Conservation (phyloP, 2,329 filamentous ascomycete genomes). For the Clarireedia paspali region DNA sequence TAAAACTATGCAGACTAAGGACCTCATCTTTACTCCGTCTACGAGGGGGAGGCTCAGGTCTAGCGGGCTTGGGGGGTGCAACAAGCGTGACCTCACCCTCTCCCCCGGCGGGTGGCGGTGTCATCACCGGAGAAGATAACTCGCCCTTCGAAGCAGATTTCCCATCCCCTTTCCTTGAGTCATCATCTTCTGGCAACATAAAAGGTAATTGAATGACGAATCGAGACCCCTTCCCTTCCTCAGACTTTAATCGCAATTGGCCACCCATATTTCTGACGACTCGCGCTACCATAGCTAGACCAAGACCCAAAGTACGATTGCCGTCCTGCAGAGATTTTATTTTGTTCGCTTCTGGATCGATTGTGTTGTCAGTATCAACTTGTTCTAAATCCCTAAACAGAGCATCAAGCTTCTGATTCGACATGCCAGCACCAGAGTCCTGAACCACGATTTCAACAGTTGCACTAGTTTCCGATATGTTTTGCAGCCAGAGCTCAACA, state of each 20-base stretch:
- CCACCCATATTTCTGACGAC: conserved; percentile 88
- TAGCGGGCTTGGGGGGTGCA: conserved; percentile 34
- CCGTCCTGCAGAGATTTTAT: conserved; percentile 23
- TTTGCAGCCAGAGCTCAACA: conserved; percentile 60
- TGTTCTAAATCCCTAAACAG: conserved; percentile 53
- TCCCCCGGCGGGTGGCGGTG: conserved; percentile 18
- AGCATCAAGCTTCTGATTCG: conserved; percentile 45
- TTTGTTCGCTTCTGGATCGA: conserved; percentile 25
- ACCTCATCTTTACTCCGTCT: conserved; percentile 20
- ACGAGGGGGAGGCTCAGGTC: conserved; percentile 9
- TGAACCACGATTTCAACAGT: conserved; percentile 67
- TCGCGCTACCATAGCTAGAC: conserved; percentile 79
- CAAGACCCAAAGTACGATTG: conserved; percentile 61
- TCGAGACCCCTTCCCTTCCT: conserved; percentile 71
- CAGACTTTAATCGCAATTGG: conserved; percentile 75
- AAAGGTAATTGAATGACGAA: conserved; percentile 79
- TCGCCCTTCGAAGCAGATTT: background rate
- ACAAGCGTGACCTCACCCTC: conserved; percentile 56
- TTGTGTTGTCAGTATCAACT: conserved; percentile 37
- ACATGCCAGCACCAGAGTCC: conserved; percentile 73
- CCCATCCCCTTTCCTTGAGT: background rate
- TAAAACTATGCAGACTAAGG: conserved; percentile 22
- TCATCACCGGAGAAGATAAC: conserved; percentile 1
- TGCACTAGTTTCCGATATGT: conserved; percentile 44
- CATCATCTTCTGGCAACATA: conserved; percentile 43